Evolutionary conservation across 371 early-diverging fungal species (phyloP).

Genomic region (Saksenaea oblongispora): DNA sequence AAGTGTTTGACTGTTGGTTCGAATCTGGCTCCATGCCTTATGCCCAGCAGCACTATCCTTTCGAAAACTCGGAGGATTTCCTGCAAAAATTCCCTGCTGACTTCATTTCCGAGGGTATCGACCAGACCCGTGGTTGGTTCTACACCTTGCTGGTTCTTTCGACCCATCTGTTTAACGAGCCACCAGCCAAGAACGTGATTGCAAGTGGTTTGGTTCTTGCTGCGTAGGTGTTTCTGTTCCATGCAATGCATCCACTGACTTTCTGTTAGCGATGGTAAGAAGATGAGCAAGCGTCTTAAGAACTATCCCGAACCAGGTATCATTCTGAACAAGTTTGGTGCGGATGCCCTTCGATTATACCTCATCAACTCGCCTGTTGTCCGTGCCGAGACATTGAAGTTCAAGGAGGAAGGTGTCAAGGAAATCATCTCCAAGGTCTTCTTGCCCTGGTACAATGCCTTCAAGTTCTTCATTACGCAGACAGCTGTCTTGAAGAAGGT

Average conservation of each 20-base stretch:
- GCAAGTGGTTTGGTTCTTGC: conserved; percentile 99
- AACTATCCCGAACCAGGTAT: conserved; percentile 98
- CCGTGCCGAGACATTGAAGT: conserved; percentile 95
- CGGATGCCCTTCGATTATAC: conserved; percentile 98
- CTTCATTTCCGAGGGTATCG: conserved; percentile 99
- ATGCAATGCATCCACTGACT: no score
- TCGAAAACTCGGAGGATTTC: conserved; percentile 92
- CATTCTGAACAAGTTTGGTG: conserved; percentile 94
- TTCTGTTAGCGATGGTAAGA: conserved; percentile 91
- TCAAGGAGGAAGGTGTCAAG: conserved; percentile 99
- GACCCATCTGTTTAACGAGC: conserved; percentile 96
- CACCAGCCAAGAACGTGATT: conserved; percentile 99
- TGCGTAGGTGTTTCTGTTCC: conserved; percentile 53
- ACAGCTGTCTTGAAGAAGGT: conserved; percentile 84
- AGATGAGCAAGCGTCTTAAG: conserved; percentile 99
- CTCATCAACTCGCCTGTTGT: conserved; percentile 99
- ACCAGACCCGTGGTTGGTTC: conserved; percentile 99
- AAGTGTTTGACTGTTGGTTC: conserved; percentile 99
- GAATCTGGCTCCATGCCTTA: conserved; percentile 99
- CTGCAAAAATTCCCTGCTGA: conserved; percentile 97
- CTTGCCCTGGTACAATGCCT: conserved; percentile 99
- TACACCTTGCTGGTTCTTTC: conserved; percentile 99
- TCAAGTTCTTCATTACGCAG: conserved; percentile 96
- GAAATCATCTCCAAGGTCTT: conserved; percentile 95
- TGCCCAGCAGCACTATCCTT: conserved; percentile 99